phyloP scores from a whole-genome alignment of 495 filamentous ascomycete species.

The Trichoderma gamsii region DNA sequence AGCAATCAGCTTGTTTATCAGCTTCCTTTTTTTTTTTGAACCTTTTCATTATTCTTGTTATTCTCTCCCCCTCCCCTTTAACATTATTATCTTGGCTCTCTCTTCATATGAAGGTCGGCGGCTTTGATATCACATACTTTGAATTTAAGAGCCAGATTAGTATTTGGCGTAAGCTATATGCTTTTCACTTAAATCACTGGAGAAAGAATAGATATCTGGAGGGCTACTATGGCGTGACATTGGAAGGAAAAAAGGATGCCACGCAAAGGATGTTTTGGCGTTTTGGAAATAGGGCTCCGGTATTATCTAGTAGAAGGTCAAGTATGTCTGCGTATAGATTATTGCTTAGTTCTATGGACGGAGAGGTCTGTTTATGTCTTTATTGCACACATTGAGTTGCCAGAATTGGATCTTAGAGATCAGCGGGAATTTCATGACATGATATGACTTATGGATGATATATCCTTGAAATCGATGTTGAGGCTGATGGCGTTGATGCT shows the following conservation, averaged over 20 bases:
- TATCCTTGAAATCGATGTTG: too few species aligned
- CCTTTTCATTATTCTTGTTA: background rate
- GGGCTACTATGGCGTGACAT: background rate
- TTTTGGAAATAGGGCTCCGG: background rate
- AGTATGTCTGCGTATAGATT: conserved; percentile 13
- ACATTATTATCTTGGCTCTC: background rate
- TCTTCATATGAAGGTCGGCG: background rate
- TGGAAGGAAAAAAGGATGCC: background rate
- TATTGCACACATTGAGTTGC: background rate
- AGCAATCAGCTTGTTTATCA: background rate
- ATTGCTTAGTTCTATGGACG: background rate
- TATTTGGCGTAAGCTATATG: background rate
- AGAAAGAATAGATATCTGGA: background rate
- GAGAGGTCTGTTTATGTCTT: conserved; percentile 2
- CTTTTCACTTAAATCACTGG: background rate
- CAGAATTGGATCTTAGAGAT: background rate
- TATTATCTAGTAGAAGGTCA: background rate
- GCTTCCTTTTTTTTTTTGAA: background rate
- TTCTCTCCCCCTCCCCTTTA: background rate
- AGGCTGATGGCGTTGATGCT: too few species aligned
- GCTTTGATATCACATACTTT: background rate
- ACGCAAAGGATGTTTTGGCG: background rate
- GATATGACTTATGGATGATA: background rate
- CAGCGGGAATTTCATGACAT: background rate
- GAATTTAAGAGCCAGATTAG: background rate